These are phyloP conservation scores for Fraxinus quadrangulata DNA, from an alignment of 257 asterid species.

Conservation along the genomic window DNA sequence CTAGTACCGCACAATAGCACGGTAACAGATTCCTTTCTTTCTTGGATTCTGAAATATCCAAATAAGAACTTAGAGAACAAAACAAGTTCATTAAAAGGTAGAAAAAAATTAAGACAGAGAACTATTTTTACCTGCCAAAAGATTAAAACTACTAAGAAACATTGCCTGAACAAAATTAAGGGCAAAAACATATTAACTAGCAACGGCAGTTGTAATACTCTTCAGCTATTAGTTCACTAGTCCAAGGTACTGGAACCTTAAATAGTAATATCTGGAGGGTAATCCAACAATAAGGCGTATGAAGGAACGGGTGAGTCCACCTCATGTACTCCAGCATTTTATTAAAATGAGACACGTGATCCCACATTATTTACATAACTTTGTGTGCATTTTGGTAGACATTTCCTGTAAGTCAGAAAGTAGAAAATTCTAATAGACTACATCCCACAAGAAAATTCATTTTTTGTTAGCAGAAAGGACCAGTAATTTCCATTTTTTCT, in stretches of 20 bases:
- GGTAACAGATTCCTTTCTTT: constrained; percentile 87
- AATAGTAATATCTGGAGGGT: background rate
- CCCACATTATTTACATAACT: background rate
- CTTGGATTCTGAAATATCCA: constrained; percentile 67
- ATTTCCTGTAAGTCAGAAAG: too few relatives aligned
- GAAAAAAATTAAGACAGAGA: background rate
- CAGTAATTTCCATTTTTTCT: background rate
- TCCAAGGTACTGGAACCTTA: background rate
- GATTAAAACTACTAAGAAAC: constrained; percentile 6
- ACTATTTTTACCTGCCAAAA: background rate
- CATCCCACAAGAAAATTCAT: background rate
- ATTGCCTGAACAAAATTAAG: background rate
- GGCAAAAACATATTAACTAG: background rate
- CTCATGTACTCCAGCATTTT: too few relatives aligned
- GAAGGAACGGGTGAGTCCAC: background rate
- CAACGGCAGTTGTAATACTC: background rate
- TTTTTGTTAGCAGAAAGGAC: background rate
- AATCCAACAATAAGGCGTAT: background rate
- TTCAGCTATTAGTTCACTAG: background rate
- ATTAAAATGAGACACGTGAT: too few relatives aligned
- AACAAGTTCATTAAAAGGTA: background rate
- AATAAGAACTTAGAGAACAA: background rate
- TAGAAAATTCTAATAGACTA: background rate
- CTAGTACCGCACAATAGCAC: constrained; percentile 93
- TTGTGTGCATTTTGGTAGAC: background rate